These are phyloP conservation scores for barrel medic (Medicago truncatula) DNA, from an alignment of 306 rosid genomes.

Conservation along the genomic window DNA sequence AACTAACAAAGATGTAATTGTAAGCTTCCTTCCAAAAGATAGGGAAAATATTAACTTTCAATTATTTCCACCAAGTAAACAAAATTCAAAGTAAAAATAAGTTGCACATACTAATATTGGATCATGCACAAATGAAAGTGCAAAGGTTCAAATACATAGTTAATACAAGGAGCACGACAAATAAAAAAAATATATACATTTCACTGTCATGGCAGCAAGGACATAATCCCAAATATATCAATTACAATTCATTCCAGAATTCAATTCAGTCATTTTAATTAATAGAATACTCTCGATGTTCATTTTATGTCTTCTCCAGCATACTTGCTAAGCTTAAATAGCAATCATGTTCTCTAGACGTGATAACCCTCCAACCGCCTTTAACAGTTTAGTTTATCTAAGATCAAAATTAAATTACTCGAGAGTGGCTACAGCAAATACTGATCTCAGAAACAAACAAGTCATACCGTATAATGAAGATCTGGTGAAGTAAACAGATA, in stretches of 20 bases:
- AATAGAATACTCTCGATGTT: slow-evolving; percentile 4
- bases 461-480: slow-evolving; percentile 8
- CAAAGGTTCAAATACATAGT: slow-evolving; percentile 29
- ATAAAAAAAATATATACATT: not conserved
- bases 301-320: slow-evolving; percentile 27
- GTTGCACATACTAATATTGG: slow-evolving; percentile 11
- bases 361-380: slow-evolving; percentile 6
- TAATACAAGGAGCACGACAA: slow-evolving; percentile 18
- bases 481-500: slow-evolving; percentile 19
- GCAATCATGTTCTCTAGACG: slow-evolving; percentile 28
- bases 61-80: slow-evolving; percentile 27
- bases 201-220: slow-evolving; percentile 28
- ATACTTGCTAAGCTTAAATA: slow-evolving; percentile 26
- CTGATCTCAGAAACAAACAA: not conserved
- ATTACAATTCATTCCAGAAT: slow-evolving; percentile 5
- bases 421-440: slow-evolving; percentile 24
- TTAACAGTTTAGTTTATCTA: not conserved
- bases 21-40: slow-evolving; percentile 18
- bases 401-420: slow-evolving; percentile 3
- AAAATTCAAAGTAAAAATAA: slow-evolving; percentile 24
- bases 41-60: slow-evolving; percentile 22
- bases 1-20: slow-evolving; percentile 16
- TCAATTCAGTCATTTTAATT: slow-evolving; percentile 14
- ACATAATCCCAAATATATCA: slow-evolving; percentile 7
- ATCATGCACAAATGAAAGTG: not conserved